phyloP scores from a whole-genome alignment of 1,284 basidiomycete genomes.

The Mycosarcoma maydis region DNA sequence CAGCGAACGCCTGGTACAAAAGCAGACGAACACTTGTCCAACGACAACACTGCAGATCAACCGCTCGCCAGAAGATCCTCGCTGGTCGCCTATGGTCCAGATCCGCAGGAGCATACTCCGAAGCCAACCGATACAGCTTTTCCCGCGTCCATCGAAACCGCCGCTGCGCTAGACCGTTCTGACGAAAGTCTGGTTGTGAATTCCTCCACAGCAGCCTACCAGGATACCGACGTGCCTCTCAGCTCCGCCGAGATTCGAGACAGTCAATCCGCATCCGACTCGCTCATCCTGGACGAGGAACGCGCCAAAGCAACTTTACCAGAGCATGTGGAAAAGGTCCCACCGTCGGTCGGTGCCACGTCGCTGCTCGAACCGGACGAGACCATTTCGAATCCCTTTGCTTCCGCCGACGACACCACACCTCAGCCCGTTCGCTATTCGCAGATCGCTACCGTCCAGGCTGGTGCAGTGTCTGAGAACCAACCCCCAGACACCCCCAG shows the following conservation, averaged over 20 bases:
- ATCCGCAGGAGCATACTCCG: constrained; percentile 12
- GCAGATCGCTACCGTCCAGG: constrained; percentile 1
- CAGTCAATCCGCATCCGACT: constrained; percentile 22
- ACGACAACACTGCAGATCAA: constrained; percentile 11
- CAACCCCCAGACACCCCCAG: constrained; percentile 24
- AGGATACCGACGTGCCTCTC: constrained; percentile 15
- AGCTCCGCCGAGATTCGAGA: constrained; percentile 41
- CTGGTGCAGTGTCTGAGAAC: not conserved
- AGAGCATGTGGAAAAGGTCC: constrained; percentile 31
- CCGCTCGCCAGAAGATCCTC: constrained; percentile 2
- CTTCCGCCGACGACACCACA: constrained; percentile 14
- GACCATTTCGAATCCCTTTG: constrained; percentile 61
- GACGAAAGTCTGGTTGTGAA: constrained; percentile 9
- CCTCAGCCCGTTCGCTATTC: constrained; percentile 24
- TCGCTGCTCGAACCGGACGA: constrained; percentile 59
- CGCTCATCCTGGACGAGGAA: constrained; percentile 45
- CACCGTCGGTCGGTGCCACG: constrained; percentile 57
- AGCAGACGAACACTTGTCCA: not conserved
- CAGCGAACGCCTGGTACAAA: not conserved
- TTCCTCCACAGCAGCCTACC: constrained; percentile 8
- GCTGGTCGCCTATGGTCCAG: constrained; percentile 5
- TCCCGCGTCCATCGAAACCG: not conserved
- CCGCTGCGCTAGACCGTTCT: not conserved
- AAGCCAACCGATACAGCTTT: constrained; percentile 15
- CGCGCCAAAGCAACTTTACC: constrained; percentile 27